Conservation (phyloP, 148 eudicot species). For the Bassia scoparia region DNA sequence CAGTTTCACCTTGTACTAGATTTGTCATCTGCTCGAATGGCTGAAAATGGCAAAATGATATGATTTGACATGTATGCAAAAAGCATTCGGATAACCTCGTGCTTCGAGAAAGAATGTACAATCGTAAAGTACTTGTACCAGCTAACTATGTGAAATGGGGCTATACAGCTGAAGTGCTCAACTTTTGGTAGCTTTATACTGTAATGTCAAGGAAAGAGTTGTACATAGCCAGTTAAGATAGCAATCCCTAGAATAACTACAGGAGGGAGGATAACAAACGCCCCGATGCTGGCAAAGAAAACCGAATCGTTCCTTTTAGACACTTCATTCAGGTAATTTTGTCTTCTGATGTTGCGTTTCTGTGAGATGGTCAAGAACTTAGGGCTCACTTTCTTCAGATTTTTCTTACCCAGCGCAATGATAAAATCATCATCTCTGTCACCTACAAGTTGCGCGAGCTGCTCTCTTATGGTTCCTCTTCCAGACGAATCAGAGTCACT, state of each 20-base stretch:
- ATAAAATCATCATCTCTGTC: conserved; percentile 70
- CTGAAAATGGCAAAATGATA: no score
- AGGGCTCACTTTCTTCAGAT: conserved; percentile 69
- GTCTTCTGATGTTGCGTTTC: conserved; percentile 88
- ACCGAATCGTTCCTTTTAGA: conserved; percentile 78
- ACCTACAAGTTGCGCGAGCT: conserved; percentile 53
- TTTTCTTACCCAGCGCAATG: conserved; percentile 74
- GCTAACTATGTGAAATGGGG: not conserved
- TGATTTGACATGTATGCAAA: no score
- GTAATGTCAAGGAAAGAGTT: conserved; percentile 67
- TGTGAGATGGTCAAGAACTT: conserved; percentile 82
- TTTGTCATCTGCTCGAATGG: no score
- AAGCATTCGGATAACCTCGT: no score
- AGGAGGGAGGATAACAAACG: conserved; percentile 84
- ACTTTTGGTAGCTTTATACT: not conserved
- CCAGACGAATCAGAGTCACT: conserved; percentile 38
- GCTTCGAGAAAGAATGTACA: no score
- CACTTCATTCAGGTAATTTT: conserved; percentile 69
- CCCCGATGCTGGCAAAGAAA: conserved; percentile 88
- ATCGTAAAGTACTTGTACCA: no score
- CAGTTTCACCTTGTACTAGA: no score
- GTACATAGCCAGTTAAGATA: conserved; percentile 80
- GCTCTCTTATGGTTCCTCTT: conserved; percentile 62
- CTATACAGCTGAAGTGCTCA: not conserved
- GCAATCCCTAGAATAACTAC: conserved; percentile 70